phyloP scores from a whole-genome alignment of 1,284 basidiomycete species.

The Fomitopsis palustris region DNA sequence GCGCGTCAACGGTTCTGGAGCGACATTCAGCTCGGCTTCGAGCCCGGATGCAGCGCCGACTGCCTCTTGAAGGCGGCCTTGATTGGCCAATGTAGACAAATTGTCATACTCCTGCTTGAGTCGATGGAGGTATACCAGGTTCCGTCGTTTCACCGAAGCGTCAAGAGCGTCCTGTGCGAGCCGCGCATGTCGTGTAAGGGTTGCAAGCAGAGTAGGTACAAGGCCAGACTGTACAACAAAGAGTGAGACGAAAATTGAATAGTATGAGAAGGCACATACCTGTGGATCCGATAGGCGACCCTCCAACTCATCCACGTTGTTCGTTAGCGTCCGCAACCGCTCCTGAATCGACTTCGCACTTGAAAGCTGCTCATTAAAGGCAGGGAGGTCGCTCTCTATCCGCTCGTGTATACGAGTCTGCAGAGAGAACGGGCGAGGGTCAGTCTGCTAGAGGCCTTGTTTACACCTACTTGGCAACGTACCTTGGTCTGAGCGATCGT shows the following conservation, averaged over 20 bases:
- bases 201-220: conserved; percentile 49
- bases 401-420: conserved; percentile 67
- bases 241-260: conserved; percentile 2
- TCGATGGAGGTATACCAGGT: conserved; percentile 49
- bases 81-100: conserved; percentile 42
- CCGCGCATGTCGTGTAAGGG: conserved; percentile 51
- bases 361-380: conserved; percentile 60
- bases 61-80: conserved; percentile 61
- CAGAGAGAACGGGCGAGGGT: neutral
- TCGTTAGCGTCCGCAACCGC: conserved; percentile 48
- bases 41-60: conserved; percentile 40
- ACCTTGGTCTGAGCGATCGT: conserved; percentile 69
- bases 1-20: conserved; percentile 48
- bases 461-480: conserved; percentile 1
- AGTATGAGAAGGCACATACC: conserved; percentile 34
- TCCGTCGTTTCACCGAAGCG: conserved; percentile 44
- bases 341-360: conserved; percentile 61
- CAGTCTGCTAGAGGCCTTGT: neutral
- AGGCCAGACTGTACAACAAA: conserved; percentile 53
- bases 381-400: conserved; percentile 57
- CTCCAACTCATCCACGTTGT: conserved; percentile 49
- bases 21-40: conserved; percentile 40
- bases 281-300: conserved; percentile 51
- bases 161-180: conserved; percentile 59
- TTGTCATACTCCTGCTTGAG: conserved; percentile 44